Evolutionary conservation across 129 eudicot species (phyloP).

Genomic region (Escallonia rubra): DNA sequence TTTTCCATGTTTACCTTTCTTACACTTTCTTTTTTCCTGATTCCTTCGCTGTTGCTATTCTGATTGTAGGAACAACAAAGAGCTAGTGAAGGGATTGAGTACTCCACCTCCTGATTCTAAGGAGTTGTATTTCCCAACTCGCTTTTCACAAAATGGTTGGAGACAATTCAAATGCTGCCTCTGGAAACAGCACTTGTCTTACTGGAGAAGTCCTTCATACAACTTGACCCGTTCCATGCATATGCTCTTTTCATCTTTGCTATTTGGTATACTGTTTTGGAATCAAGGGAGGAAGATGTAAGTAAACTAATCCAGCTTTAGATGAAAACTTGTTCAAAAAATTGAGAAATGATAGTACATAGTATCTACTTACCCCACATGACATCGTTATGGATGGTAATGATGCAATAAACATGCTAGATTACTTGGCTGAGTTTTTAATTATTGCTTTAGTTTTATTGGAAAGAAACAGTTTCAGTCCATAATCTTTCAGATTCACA

Average conservation of each 20-base stretch:
- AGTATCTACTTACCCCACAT: no score
- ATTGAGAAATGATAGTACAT: no score
- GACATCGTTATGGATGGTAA: no score
- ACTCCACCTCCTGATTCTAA: conserved; percentile 31
- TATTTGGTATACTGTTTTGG: conserved; percentile 61
- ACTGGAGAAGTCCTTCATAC: conserved; percentile 90
- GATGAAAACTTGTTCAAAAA: no score
- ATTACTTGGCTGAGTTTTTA: no score
- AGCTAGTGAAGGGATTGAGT: conserved; percentile 28
- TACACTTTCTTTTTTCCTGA: no score
- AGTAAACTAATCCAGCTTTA: conserved; percentile 11
- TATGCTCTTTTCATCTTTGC: conserved; percentile 33
- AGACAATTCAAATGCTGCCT: conserved; percentile 70
- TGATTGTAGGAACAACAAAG: conserved; percentile 32
- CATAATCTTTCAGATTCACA: background rate
- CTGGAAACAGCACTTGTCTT: conserved; percentile 76
- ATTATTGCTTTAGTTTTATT: no score
- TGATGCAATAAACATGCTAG: no score
- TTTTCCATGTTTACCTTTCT: no score
- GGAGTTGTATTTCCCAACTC: conserved; percentile 30
- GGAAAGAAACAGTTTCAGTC: no score
- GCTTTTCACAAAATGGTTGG: conserved; percentile 57
- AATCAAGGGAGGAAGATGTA: conserved; percentile 60
- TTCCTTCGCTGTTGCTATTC: background rate
- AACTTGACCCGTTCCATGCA: conserved; percentile 40